Evolutionary conservation across 169 alveolate species (phyloP).

Genomic region (Eimeria tenella): DNA sequence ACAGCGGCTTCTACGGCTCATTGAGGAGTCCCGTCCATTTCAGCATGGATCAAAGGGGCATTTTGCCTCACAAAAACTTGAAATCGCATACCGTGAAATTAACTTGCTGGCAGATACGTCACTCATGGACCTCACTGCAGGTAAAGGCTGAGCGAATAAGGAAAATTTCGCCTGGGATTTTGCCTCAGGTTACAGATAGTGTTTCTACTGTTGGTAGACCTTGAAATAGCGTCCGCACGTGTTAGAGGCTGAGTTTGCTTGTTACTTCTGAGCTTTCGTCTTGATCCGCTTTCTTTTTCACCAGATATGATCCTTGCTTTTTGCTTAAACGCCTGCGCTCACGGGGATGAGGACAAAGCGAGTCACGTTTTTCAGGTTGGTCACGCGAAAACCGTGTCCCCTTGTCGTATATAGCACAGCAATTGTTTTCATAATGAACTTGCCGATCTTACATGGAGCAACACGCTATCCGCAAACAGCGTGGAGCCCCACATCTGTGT

Average conservation of each 20-base stretch:
- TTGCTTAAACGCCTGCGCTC: conserved; percentile 71
- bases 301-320: conserved; percentile 61
- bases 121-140: conserved; percentile 57
- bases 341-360: conserved; percentile 59
- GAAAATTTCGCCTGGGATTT: neutral
- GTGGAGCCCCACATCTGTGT: neutral
- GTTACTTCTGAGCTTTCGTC: neutral
- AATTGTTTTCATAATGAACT: no score
- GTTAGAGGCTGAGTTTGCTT: neutral
- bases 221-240: neutral
- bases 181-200: neutral
- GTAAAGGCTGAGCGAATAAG: neutral
- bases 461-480: neutral
- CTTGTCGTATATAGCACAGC: neutral
- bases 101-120: conserved; percentile 60
- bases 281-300: neutral
- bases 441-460: no score
- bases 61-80: conserved; percentile 20
- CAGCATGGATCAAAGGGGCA: conserved; percentile 53
- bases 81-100: conserved; percentile 64
- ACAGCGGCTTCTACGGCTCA: conserved; percentile 63
- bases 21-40: conserved; percentile 66
- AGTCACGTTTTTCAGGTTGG: conserved; percentile 60
- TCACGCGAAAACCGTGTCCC: neutral
- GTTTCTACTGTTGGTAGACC: neutral